Conservation (phyloP, 164 flowering plant genomes). For the Aristolochia californica region DNA sequence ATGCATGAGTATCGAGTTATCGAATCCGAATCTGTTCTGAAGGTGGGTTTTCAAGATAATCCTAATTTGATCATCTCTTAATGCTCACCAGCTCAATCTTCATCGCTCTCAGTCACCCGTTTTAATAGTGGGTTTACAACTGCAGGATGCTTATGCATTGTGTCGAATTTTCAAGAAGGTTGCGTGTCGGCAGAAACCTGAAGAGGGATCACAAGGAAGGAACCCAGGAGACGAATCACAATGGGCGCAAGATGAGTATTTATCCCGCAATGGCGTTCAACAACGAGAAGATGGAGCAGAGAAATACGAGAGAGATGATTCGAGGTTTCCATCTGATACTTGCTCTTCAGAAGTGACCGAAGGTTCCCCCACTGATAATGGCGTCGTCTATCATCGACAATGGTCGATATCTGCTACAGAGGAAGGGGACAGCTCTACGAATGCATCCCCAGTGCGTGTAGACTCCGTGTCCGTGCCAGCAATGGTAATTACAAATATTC, state of each 20-base stretch:
- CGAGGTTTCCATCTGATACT: constrained; percentile 1
- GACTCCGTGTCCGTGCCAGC: not conserved
- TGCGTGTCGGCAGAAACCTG: constrained; percentile 2
- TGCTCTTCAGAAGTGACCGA: not conserved
- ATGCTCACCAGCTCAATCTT: too few species aligned
- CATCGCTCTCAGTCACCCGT: not conserved
- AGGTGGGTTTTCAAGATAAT: not conserved
- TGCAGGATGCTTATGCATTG: constrained; percentile 23
- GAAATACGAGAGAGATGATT: not conserved
- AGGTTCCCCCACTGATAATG: constrained; percentile 3
- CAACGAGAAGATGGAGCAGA: not conserved
- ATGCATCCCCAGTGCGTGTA: not conserved
- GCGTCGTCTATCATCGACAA: not conserved
- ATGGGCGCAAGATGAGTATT: not conserved
- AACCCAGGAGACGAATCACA: not conserved
- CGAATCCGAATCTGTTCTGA: constrained; percentile 2
- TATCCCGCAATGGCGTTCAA: not conserved
- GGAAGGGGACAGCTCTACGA: constrained; percentile 3
- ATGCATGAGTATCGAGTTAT: constrained; percentile 13
- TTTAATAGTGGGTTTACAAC: not conserved
- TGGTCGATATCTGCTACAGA: not conserved
- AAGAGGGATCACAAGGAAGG: not conserved
- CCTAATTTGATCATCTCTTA: too few species aligned
- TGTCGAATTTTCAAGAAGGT: constrained; percentile 21
- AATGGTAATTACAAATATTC: not conserved